A percentile compares a stretch with the other conserved stretches of the same genome.
Conservation (phyloP, 176 grass and related monocot genomes). For the Oryza brachyantha region DNA sequence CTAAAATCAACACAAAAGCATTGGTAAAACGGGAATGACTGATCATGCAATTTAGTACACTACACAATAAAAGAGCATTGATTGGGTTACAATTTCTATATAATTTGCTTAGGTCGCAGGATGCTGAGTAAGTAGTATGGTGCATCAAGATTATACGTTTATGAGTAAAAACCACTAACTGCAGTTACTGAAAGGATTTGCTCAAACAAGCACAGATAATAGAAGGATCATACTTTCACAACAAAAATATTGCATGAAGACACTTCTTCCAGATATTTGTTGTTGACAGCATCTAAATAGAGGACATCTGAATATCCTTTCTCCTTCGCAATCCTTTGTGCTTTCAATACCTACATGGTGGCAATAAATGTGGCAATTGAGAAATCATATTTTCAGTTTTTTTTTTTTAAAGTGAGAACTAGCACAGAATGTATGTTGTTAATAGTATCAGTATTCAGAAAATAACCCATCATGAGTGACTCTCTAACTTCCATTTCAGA, state of each 20-base stretch:
- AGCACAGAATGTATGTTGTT: background rate
- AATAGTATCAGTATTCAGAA: background rate
- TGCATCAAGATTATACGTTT: no score
- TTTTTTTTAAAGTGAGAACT: no score
- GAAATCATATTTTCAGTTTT: background rate
- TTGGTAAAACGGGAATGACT: no score
- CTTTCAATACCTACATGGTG: slow-evolving; percentile 68
- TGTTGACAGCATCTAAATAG: slow-evolving; percentile 78
- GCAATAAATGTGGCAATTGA: slow-evolving; percentile 13
- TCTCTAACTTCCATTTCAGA: background rate
- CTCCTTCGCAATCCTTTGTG: slow-evolving; percentile 73
- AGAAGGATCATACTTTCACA: slow-evolving; percentile 62
- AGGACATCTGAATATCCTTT: slow-evolving; percentile 94
- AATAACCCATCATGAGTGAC: background rate
- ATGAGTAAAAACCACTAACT: slow-evolving; percentile 15
- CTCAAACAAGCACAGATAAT: background rate
- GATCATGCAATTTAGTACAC: background rate
- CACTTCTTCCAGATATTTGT: slow-evolving; percentile 94
- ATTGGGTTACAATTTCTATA: background rate
- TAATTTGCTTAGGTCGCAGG: no score
- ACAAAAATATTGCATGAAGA: slow-evolving; percentile 93
- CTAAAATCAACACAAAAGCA: no score
- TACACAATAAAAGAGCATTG: background rate
- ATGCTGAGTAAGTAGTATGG: background rate
- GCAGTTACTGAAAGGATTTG: slow-evolving; percentile 1